Conservation (phyloP, 2,329 filamentous ascomycete genomes). For the Hymenoscyphus repandus region DNA sequence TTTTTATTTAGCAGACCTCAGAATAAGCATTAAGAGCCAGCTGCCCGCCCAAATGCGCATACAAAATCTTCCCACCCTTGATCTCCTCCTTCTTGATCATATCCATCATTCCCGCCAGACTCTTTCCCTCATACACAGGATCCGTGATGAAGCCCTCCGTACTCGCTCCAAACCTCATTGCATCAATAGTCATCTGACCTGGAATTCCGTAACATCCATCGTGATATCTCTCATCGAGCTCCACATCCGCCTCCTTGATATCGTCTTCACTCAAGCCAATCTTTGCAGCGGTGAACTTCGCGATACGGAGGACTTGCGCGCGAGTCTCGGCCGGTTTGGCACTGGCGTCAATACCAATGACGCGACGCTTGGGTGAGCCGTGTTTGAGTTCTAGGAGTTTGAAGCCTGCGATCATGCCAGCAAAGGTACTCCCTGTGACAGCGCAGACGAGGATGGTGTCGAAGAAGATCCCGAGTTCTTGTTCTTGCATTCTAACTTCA, state of each 20-base stretch:
- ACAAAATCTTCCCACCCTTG: slow-evolving; percentile 51
- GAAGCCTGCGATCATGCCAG: slow-evolving; percentile 68
- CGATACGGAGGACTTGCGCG: slow-evolving; percentile 62
- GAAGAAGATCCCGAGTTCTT: slow-evolving; percentile 56
- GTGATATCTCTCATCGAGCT: slow-evolving; percentile 61
- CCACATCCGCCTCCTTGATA: slow-evolving; percentile 56
- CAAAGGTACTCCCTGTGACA: slow-evolving; percentile 66
- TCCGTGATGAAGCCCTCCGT: slow-evolving; percentile 72
- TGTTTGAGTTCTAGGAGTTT: slow-evolving; percentile 51
- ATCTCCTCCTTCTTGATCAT: slow-evolving; percentile 60
- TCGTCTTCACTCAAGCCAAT: slow-evolving; percentile 57
- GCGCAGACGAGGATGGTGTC: slow-evolving; percentile 64
- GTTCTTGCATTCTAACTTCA: slow-evolving; percentile 61
- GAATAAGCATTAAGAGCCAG: slow-evolving; percentile 63
- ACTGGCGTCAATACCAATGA: slow-evolving; percentile 64
- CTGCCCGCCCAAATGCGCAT: slow-evolving; percentile 67
- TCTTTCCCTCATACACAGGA: slow-evolving; percentile 74
- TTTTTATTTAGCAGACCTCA: slow-evolving; percentile 6
- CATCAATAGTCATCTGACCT: slow-evolving; percentile 58
- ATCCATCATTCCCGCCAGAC: slow-evolving; percentile 65
- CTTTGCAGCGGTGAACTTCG: slow-evolving; percentile 54
- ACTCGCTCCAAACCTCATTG: slow-evolving; percentile 61
- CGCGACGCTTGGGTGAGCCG: slow-evolving; percentile 42
- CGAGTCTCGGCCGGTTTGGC: slow-evolving; percentile 56
- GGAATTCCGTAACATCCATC: slow-evolving; percentile 64